Evolutionary conservation across 805 yeast genomes (phyloP).

Genomic region (Wickerhamomyces subpelliculosus): DNA sequence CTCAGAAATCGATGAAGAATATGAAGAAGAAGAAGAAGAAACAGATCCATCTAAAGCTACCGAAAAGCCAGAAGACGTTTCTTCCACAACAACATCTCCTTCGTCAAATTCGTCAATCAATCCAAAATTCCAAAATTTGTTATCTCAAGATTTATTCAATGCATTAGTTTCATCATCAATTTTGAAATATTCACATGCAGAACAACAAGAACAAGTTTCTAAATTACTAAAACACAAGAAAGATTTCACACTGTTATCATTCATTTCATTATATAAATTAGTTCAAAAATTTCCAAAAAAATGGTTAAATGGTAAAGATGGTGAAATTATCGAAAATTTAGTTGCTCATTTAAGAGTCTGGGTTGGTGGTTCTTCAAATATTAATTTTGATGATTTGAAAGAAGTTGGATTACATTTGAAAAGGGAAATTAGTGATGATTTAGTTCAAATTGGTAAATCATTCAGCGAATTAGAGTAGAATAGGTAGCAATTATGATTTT

Average conservation of each 20-base stretch:
- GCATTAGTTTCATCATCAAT: slow-evolving; percentile 18
- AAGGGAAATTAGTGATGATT: slow-evolving; percentile 23
- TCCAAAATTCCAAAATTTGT: slow-evolving; percentile 12
- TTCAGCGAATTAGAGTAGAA: slow-evolving; percentile 13
- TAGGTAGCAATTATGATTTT: too few relatives aligned
- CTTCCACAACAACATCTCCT: neutral
- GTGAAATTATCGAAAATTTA: slow-evolving; percentile 14
- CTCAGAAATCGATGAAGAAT: slow-evolving; percentile 5
- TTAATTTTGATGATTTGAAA: slow-evolving; percentile 17
- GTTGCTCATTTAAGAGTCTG: slow-evolving; percentile 21
- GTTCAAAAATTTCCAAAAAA: slow-evolving; percentile 19
- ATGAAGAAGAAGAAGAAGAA: neutral
- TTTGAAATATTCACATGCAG: slow-evolving; percentile 15
- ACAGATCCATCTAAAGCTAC: neutral
- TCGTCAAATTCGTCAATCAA: slow-evolving; percentile 3
- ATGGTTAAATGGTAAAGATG: slow-evolving; percentile 14
- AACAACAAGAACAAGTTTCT: slow-evolving; percentile 10
- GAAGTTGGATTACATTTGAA: slow-evolving; percentile 19
- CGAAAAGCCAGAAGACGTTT: neutral
- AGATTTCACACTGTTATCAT: slow-evolving; percentile 19
- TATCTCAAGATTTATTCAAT: slow-evolving; percentile 19
- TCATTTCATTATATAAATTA: slow-evolving; percentile 20
- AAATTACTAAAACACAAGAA: slow-evolving; percentile 13
- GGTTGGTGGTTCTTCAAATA: slow-evolving; percentile 21
- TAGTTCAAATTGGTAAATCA: slow-evolving; percentile 20